Evolutionary conservation across 1,284 basidiomycete species (phyloP).

Genomic region (Phellopilus nigrolimitatus): DNA sequence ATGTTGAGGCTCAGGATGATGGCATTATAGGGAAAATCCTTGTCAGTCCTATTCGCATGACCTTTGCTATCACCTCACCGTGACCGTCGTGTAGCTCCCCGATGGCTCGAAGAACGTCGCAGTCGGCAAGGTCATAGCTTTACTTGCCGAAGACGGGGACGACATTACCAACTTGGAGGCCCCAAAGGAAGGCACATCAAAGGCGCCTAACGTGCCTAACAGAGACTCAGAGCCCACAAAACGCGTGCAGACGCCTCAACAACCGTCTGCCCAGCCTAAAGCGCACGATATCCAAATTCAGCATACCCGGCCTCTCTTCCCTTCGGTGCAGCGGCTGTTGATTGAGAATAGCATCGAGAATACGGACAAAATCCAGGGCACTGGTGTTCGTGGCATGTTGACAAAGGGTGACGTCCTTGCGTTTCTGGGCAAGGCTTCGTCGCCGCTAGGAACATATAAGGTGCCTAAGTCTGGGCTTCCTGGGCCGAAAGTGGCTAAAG

Average conservation of each 20-base stretch:
- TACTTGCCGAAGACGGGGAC: conserved; percentile 96
- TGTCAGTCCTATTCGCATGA: conserved; percentile 39
- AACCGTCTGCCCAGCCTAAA: conserved; percentile 27
- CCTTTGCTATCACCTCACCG: conserved; percentile 2
- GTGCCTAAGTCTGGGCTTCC: conserved; percentile 27
- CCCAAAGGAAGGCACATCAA: conserved; percentile 49
- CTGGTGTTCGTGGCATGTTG: conserved; percentile 83
- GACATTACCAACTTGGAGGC: conserved; percentile 83
- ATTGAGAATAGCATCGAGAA: conserved; percentile 53
- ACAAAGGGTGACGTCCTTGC: conserved; percentile 88
- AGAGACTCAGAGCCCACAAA: conserved; percentile 25
- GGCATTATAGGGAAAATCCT: conserved; percentile 92
- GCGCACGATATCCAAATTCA: conserved; percentile 33
- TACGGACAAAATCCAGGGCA: conserved; percentile 62
- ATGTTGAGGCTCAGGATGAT: conserved; percentile 98
- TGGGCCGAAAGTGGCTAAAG: conserved; percentile 11
- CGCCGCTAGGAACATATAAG: conserved; percentile 72
- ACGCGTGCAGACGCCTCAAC: conserved; percentile 27
- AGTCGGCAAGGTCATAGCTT: conserved; percentile 86
- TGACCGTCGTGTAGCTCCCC: conserved; percentile 45
- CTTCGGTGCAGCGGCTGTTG: conserved; percentile 71
- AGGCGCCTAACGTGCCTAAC: conserved; percentile 26
- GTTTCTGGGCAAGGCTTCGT: conserved; percentile 75
- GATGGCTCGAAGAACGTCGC: conserved; percentile 85
- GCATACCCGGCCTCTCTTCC: conserved; percentile 65